Evolutionary conservation across 257 asterid species (phyloP), one percentile per base, ranked within the genome.

Genomic region (Jasminum sambac): DNA sequence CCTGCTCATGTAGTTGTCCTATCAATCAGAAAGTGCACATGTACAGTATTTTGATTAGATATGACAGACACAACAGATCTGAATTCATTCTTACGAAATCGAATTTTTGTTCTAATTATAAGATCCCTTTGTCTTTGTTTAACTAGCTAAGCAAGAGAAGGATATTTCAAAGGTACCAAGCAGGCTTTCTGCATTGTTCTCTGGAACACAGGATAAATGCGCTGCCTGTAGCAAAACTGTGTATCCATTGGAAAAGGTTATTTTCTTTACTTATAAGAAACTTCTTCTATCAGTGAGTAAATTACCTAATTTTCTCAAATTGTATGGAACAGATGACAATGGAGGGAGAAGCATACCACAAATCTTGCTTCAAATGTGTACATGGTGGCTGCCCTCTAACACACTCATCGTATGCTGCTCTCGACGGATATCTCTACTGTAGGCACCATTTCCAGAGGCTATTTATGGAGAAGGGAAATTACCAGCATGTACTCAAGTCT

Each of bases 321-420:
- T n/a, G n/a, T n/a, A n/a, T n/a, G n/a, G n/a, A 46, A 62, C 44
- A 86, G 92, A 67, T 87, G 87, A 76, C 79, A 36, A 77, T 87
- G 92, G 92, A 87, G 70, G 92, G 88, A 68, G 92, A 87, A 60
- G 70, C 88, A 44, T 87, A 78, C 78, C 92, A 87, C 82, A 87
- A 82, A 43, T 74, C 88, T 48, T 87, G 92, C 80, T 87, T 87
- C 78, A 82, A 73, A 62, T 87, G 92, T 76, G 92, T 88, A 16
- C 88, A 82, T 64, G 88, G 89, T 13, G 92, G 92, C 0, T 87
- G 92, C 75, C 79, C 84, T 0, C 89, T 87, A 1, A 87, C 92
- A 19, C 92, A 87, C 78, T 79, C 92, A 6, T 74, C 83, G 0
- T 87, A 87, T 37, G 92, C 90, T 36, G 84, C 92, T 39, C 80